phyloP scores from a whole-genome alignment of 1,284 basidiomycete species.

The Ustilago lituana region DNA sequence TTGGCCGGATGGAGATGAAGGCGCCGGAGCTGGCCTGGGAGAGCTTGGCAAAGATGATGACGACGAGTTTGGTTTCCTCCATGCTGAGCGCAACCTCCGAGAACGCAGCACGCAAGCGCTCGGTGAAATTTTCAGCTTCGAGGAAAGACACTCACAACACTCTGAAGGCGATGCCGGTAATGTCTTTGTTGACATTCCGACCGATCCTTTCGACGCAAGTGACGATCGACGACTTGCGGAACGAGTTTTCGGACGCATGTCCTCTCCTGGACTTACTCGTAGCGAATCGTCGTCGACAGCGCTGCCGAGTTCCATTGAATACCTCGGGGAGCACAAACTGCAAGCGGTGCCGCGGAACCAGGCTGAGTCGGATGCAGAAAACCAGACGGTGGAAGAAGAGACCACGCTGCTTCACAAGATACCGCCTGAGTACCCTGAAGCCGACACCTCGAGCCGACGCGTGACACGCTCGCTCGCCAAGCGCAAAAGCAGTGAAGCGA shows the following conservation, averaged over 20 bases:
- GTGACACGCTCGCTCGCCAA: slow-evolving; percentile 10
- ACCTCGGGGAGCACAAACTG: neutral
- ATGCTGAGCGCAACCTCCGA: slow-evolving; percentile 15
- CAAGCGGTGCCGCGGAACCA: neutral
- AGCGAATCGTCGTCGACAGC: neutral
- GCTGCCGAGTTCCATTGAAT: neutral
- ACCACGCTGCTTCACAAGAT: no score
- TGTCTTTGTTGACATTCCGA: slow-evolving; percentile 3
- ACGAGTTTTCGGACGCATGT: slow-evolving; percentile 29
- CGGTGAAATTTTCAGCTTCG: neutral
- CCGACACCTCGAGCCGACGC: neutral
- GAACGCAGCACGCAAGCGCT: slow-evolving; percentile 1
- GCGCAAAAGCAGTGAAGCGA: slow-evolving; percentile 2
- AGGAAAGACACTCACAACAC: neutral
- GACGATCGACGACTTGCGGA: slow-evolving; percentile 35
- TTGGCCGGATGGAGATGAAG: slow-evolving; percentile 13
- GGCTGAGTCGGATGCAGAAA: neutral
- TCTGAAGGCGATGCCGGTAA: slow-evolving; percentile 1
- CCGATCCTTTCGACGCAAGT: slow-evolving; percentile 19
- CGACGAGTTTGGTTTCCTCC: slow-evolving; percentile 41
- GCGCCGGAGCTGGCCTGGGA: neutral
- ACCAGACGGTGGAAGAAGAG: neutral
- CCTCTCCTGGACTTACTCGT: slow-evolving; percentile 10
- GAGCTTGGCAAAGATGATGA: slow-evolving; percentile 10
- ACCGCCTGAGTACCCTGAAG: no score